phyloP scores from a whole-genome alignment of 2,329 filamentous ascomycete genomes.

The Fusarium sp. region DNA sequence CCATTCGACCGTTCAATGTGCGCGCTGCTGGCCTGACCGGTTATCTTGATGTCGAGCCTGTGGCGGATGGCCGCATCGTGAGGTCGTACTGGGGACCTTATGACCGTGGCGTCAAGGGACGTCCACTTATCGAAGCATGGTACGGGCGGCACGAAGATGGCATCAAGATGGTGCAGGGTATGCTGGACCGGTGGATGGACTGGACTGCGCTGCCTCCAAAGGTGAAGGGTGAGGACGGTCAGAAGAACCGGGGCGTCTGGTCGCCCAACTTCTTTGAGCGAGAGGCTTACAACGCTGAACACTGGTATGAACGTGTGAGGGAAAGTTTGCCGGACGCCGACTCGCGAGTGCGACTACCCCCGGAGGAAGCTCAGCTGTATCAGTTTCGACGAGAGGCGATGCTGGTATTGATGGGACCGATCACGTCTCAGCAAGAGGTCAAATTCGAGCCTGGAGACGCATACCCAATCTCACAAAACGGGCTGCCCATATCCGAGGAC shows the following conservation, averaged over 20 bases:
- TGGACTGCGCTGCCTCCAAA: slow-evolving; percentile 56
- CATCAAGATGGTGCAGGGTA: slow-evolving; percentile 51
- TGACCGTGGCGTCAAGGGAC: slow-evolving; percentile 49
- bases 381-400: slow-evolving; percentile 43
- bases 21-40: slow-evolving; percentile 36
- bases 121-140: slow-evolving; percentile 53
- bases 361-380: slow-evolving; percentile 47
- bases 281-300: slow-evolving; percentile 49
- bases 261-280: slow-evolving; percentile 49
- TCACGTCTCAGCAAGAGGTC: slow-evolving; percentile 46
- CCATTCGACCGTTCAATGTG: slow-evolving; percentile 39
- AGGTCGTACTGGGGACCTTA: slow-evolving; percentile 53
- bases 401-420: slow-evolving; percentile 50
- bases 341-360: slow-evolving; percentile 32
- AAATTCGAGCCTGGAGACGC: slow-evolving; percentile 44
- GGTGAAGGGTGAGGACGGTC: slow-evolving; percentile 39
- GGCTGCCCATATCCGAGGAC: slow-evolving; percentile 46
- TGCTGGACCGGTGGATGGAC: slow-evolving; percentile 56
- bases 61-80: slow-evolving; percentile 49
- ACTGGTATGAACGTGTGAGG: slow-evolving; percentile 44
- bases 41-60: slow-evolving; percentile 50
- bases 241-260: slow-evolving; percentile 55
- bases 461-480: slow-evolving; percentile 44
- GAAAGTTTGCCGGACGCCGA: slow-evolving; percentile 24
- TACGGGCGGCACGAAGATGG: slow-evolving; percentile 55